These are phyloP conservation scores for Vigna hirtella DNA, from an alignment of 306 rosid genomes.

Conservation along the genomic window DNA sequence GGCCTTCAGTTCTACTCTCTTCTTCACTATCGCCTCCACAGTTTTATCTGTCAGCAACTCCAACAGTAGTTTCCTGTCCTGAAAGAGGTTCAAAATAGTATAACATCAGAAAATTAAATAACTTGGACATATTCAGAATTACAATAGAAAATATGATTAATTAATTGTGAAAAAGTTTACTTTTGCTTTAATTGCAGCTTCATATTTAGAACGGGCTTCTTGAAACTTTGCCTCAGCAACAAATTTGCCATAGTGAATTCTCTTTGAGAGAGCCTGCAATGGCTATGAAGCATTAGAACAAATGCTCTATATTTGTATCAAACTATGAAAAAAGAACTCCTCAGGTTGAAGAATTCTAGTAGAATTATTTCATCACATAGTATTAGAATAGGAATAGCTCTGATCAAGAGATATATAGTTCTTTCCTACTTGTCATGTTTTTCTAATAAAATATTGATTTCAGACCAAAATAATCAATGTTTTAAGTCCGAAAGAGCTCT, in stretches of 20 bases:
- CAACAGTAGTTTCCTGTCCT: conserved; percentile 54
- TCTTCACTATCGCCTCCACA: conserved; percentile 55
- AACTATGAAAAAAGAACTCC: not conserved
- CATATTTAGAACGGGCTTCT: conserved; percentile 46
- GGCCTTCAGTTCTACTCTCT: conserved; percentile 62
- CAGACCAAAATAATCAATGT: not conserved
- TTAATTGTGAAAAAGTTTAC: conserved; percentile 38
- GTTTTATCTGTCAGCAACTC: conserved; percentile 53
- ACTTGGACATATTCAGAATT: not conserved
- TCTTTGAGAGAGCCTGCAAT: conserved; percentile 62
- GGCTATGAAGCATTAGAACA: conserved; percentile 13
- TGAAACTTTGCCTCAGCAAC: conserved; percentile 69
- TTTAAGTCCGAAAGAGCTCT: not conserved
- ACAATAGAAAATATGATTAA: not conserved
- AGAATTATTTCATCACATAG: not conserved
- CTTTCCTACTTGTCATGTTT: not conserved
- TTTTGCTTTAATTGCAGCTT: conserved; percentile 54
- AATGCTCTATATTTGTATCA: not conserved
- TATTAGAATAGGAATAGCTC: no score
- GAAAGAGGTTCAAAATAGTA: conserved; percentile 31
- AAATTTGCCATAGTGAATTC: conserved; percentile 74
- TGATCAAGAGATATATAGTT: not conserved
- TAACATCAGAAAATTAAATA: conserved; percentile 13
- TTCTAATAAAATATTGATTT: not conserved
- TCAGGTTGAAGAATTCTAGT: no score